Evolutionary conservation across 805 yeast genomes (phyloP).

Genomic region (Lipomyces mesembrius): DNA sequence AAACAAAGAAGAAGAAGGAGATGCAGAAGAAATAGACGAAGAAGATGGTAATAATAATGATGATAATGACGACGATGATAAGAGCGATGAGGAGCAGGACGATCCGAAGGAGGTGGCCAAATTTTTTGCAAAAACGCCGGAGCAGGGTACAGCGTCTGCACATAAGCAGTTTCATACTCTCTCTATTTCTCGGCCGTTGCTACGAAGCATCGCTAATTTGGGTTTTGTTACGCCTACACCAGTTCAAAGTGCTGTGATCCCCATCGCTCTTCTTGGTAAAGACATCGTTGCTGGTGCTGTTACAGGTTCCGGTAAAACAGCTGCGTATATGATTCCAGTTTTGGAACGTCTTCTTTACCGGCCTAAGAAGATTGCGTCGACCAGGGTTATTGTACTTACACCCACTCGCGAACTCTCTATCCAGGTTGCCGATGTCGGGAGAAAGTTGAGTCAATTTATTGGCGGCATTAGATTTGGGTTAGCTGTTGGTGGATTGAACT

Average conservation of each 20-base stretch:
- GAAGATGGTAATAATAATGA: conserved; percentile 42
- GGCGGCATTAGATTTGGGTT: conserved; percentile 81
- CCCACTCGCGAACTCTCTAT: conserved; percentile 99
- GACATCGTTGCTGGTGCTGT: conserved; percentile 99
- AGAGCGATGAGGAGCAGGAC: conserved; percentile 56
- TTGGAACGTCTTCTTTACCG: conserved; percentile 89
- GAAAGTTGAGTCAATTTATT: conserved; percentile 77
- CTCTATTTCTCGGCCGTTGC: conserved; percentile 84
- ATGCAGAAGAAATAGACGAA: conserved; percentile 46
- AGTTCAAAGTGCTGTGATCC: conserved; percentile 90
- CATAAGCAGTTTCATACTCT: conserved; percentile 75
- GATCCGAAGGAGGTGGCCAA: conserved; percentile 81
- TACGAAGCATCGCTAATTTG: conserved; percentile 77
- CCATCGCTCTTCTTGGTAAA: conserved; percentile 89
- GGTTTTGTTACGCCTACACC: conserved; percentile 92
- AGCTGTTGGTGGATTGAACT: conserved; percentile 97
- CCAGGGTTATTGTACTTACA: conserved; percentile 86
- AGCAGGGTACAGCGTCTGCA: conserved; percentile 55
- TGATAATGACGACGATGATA: conserved; percentile 43
- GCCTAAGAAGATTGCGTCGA: conserved; percentile 82
- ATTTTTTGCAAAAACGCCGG: conserved; percentile 67
- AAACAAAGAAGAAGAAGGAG: conserved; percentile 47
- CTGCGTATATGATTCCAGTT: conserved; percentile 95
- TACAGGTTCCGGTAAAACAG: conserved; percentile 99
- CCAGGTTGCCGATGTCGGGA: conserved; percentile 93